A percentile compares a stretch with the other conserved stretches of the same genome.
These are phyloP conservation scores for Cryptococcus amylolentus DNA, from an alignment of 1,284 basidiomycete species.

Conservation along the genomic window DNA sequence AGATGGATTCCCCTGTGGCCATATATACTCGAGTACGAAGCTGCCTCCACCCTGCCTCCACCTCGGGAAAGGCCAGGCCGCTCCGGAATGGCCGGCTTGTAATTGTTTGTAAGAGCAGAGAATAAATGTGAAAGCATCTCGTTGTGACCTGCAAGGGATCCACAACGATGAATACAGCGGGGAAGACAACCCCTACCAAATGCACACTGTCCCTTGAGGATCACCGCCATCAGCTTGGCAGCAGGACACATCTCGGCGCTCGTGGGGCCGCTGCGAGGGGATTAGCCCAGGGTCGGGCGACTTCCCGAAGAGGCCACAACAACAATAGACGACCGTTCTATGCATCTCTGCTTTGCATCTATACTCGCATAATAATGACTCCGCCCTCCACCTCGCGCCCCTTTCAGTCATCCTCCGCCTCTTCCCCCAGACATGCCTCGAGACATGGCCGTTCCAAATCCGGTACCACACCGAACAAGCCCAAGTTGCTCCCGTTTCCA, in stretches of 20 bases:
- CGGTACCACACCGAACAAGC: slow-evolving; percentile 8
- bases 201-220: too few relatives aligned
- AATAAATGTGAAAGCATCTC: too few relatives aligned
- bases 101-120: too few relatives aligned
- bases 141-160: too few relatives aligned
- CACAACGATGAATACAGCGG: too few relatives aligned
- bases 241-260: too few relatives aligned
- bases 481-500: slow-evolving; percentile 31
- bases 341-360: background rate
- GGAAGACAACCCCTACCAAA: background rate
- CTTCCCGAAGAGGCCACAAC: background rate
- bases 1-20: too few relatives aligned
- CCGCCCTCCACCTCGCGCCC: slow-evolving; percentile 1
- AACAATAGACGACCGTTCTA: background rate
- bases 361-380: background rate
- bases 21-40: too few relatives aligned
- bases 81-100: too few relatives aligned
- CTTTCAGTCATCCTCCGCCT: background rate
- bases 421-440: slow-evolving; percentile 3
- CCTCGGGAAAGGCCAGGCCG: too few relatives aligned
- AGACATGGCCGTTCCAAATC: slow-evolving; percentile 14
- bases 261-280: background rate
- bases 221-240: too few relatives aligned
- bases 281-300: background rate
- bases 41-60: too few relatives aligned